phyloP scores from a whole-genome alignment of 2,329 filamentous ascomycete species.

The Trichoderma sp. region DNA sequence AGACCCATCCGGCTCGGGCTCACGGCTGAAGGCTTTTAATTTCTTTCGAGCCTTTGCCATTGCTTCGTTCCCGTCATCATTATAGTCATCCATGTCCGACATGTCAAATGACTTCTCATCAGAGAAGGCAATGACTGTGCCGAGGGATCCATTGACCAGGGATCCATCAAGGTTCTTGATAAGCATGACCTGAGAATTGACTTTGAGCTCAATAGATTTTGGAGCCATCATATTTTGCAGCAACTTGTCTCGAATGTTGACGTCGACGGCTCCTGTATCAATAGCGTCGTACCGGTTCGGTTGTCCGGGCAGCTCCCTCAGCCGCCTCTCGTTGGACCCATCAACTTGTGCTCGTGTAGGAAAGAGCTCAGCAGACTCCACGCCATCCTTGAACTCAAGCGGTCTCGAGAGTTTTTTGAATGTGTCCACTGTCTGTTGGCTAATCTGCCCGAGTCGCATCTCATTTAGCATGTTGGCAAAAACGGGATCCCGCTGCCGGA shows the following conservation, averaged over 20 bases:
- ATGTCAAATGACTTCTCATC: slow-evolving; percentile 47
- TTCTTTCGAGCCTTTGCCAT: slow-evolving; percentile 59
- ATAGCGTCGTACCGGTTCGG: slow-evolving; percentile 69
- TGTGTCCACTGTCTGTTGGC: slow-evolving; percentile 71
- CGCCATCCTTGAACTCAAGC: slow-evolving; percentile 72
- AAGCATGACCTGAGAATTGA: slow-evolving; percentile 97
- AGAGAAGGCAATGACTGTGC: slow-evolving; percentile 66
- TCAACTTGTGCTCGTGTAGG: slow-evolving; percentile 91
- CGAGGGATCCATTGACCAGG: slow-evolving; percentile 91
- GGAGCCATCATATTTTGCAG: slow-evolving; percentile 94
- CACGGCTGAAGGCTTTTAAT: slow-evolving; percentile 55
- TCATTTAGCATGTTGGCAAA: slow-evolving; percentile 98
- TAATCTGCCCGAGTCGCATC: slow-evolving; percentile 87
- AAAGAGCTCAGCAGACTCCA: slow-evolving; percentile 80
- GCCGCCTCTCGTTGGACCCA: slow-evolving; percentile 74
- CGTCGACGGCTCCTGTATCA: slow-evolving; percentile 79
- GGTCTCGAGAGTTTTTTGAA: slow-evolving; percentile 76
- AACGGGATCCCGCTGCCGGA: slow-evolving; percentile 86
- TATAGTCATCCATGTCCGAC: slow-evolving; percentile 48
- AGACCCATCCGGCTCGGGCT: slow-evolving; percentile 47
- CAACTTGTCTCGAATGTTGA: slow-evolving; percentile 71
- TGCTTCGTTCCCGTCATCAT: slow-evolving; percentile 46
- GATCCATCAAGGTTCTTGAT: slow-evolving; percentile 98
- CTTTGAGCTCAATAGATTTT: slow-evolving; percentile 76
- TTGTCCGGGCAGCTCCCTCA: slow-evolving; percentile 72